phyloP scores from a whole-genome alignment of 495 filamentous ascomycete species.

The Cryomyces minteri region DNA sequence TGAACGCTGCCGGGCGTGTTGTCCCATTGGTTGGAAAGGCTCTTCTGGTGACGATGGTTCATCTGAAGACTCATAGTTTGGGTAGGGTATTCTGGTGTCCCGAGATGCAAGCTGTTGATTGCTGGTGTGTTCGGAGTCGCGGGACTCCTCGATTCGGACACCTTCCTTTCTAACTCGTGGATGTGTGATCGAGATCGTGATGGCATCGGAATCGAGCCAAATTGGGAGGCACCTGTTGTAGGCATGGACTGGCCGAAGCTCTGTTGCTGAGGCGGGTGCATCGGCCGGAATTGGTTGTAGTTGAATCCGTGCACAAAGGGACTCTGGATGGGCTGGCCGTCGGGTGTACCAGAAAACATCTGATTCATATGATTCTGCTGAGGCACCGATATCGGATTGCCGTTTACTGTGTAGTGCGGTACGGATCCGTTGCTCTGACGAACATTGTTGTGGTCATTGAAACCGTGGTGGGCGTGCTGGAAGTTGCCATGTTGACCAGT shows the following conservation, averaged over 20 bases:
- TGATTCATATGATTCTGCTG: conserved; percentile 41
- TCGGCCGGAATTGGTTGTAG: conserved; percentile 47
- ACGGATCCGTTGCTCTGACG: conserved; percentile 9
- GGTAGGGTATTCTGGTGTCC: conserved; percentile 35
- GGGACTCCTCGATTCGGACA: conserved; percentile 52
- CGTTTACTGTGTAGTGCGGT: conserved; percentile 5
- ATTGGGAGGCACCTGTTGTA: conserved; percentile 1
- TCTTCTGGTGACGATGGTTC: conserved; percentile 59
- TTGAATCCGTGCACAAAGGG: conserved; percentile 62
- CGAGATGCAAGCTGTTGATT: conserved; percentile 35
- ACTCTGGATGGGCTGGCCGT: conserved; percentile 72
- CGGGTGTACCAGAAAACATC: conserved; percentile 69
- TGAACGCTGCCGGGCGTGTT: conserved; percentile 59
- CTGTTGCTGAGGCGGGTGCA: conserved; percentile 12
- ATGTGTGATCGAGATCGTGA: not conserved
- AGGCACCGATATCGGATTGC: conserved; percentile 4
- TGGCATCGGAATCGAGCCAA: conserved; percentile 15
- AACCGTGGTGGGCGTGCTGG: conserved; percentile 28
- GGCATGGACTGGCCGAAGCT: conserved; percentile 5
- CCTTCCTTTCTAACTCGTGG: conserved; percentile 40
- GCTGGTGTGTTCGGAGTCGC: conserved; percentile 63
- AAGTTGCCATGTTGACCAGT: conserved; percentile 20
- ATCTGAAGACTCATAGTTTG: conserved; percentile 35
- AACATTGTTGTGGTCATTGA: conserved; percentile 18
- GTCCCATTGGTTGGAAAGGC: conserved; percentile 65